Evolutionary conservation across 768 basidiomycete species (phyloP), one percentile per base, ranked within the genome.

Genomic region (Pisolithus sp.): DNA sequence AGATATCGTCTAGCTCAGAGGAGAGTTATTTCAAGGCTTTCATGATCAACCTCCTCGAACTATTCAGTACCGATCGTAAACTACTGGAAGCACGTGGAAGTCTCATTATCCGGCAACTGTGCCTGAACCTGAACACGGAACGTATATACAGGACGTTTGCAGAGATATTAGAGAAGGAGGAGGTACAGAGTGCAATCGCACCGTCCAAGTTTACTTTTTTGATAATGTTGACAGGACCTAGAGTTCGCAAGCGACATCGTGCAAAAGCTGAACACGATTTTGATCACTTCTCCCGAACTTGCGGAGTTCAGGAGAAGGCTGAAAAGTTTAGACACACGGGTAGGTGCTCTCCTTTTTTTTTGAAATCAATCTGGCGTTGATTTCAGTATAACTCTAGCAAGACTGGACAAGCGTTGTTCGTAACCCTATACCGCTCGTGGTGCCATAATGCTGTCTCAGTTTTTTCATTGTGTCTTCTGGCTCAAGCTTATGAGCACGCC

Each of bases 241-340:
- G 96, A 98, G 66, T 98, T 98, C 67, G 94, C 95, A 2, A 92
- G 93, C 60, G 87, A 90, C 55, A 98, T 99, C 67, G 93, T 99
- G 15, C 93, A 96, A 72, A 97, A 98, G 70, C 73, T 99, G 45
- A 98, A 93, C 64, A 85, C 93, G 65, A 98, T 99, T 58, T 75
- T 99, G 46, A 94, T 95, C 57, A 98, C 95, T 6, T 93, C 93
- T 2, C 93, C 93, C 0, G 95, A 99, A 66, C 73, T 99, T n/a
- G 81, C 84, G 4, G 96, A 99, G 51, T 97, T 98, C 69, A 78
- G 96, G 50, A 89, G 89, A 64, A 76, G 94, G 40, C 72, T 99
- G 54, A 96, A 95, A 71, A 95, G 86, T 61, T 71, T 97, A 26
- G 95, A 98, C 61, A 93, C 89, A 20, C 84, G 92, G 68, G 94